These are phyloP conservation scores for Exophiala viscosa DNA, from an alignment of 2,329 filamentous ascomycete species.

Conservation along the genomic window DNA sequence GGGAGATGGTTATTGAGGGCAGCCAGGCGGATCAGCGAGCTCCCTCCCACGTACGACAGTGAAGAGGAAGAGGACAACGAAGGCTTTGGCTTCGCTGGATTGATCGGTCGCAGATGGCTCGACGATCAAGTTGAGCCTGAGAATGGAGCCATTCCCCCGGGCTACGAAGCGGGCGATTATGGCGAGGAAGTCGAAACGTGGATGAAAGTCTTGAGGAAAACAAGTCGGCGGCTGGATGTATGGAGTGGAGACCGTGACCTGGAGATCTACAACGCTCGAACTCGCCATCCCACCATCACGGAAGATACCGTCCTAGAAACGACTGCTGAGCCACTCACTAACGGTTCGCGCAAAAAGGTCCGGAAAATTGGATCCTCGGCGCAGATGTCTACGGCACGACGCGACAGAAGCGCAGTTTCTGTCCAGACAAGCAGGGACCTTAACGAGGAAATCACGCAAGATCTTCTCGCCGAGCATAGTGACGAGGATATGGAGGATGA, in stretches of 20 bases:
- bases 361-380: slow-evolving; percentile 3
- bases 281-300: slow-evolving; percentile 10
- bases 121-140: slow-evolving; percentile 11
- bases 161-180: slow-evolving; percentile 44
- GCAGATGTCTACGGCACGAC: background rate
- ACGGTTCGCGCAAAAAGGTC: slow-evolving; percentile 17
- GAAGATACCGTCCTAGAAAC: slow-evolving; percentile 3
- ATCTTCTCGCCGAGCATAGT: slow-evolving; percentile 29
- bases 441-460: slow-evolving; percentile 28
- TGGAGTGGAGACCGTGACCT: slow-evolving; percentile 45
- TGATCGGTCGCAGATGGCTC: slow-evolving; percentile 20
- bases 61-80: slow-evolving; percentile 43
- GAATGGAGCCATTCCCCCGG: slow-evolving; percentile 32
- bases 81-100: slow-evolving; percentile 36
- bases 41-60: slow-evolving; percentile 46
- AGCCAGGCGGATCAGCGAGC: slow-evolving; percentile 39
- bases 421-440: slow-evolving; percentile 20
- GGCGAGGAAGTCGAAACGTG: slow-evolving; percentile 47
- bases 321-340: slow-evolving; percentile 1
- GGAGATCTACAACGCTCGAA: slow-evolving; percentile 31
- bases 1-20: slow-evolving; percentile 41
- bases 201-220: slow-evolving; percentile 42
- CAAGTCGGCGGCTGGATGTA: slow-evolving; percentile 41
- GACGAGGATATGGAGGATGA: slow-evolving; percentile 28
- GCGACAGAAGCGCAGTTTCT: background rate